These are phyloP conservation scores for Dicorynia guianensis DNA, from an alignment of 306 rosid genomes.

Conservation along the genomic window DNA sequence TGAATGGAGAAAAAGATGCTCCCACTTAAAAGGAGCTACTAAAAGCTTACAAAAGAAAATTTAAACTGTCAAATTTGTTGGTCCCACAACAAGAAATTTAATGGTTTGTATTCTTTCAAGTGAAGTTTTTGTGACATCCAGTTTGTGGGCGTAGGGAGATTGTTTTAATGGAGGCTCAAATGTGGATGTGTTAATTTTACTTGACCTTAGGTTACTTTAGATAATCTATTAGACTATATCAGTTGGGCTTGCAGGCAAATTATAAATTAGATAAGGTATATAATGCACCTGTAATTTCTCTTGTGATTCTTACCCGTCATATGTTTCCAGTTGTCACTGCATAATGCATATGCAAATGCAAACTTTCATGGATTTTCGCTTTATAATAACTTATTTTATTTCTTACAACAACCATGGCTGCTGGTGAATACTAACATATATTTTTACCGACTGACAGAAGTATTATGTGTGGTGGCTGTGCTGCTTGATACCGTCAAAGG, in stretches of 20 bases:
- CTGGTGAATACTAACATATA: constrained; percentile 28
- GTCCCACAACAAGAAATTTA: too few relatives aligned
- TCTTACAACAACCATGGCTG: neutral
- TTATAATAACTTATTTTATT: too few relatives aligned
- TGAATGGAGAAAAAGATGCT: too few relatives aligned
- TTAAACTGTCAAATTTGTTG: too few relatives aligned
- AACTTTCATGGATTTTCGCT: constrained; percentile 6
- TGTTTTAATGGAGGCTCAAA: neutral
- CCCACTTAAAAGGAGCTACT: too few relatives aligned
- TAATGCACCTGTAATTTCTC: neutral
- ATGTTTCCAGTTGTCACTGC: constrained; percentile 7
- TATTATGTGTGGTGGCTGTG: constrained; percentile 85
- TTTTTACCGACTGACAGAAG: constrained; percentile 53
- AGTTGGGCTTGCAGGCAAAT: neutral
- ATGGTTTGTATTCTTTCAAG: too few relatives aligned
- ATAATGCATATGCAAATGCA: constrained; percentile 16
- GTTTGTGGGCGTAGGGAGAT: too few relatives aligned
- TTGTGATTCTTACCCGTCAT: neutral
- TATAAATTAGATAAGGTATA: neutral
- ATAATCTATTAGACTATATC: neutral
- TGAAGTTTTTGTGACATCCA: too few relatives aligned
- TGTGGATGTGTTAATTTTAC: constrained; percentile 4
- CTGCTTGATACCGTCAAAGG: constrained; percentile 46
- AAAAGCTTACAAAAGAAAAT: too few relatives aligned
- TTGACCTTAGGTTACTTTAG: neutral